Evolutionary conservation across 148 eudicot species (phyloP).

Genomic region (Silene uniflora): DNA sequence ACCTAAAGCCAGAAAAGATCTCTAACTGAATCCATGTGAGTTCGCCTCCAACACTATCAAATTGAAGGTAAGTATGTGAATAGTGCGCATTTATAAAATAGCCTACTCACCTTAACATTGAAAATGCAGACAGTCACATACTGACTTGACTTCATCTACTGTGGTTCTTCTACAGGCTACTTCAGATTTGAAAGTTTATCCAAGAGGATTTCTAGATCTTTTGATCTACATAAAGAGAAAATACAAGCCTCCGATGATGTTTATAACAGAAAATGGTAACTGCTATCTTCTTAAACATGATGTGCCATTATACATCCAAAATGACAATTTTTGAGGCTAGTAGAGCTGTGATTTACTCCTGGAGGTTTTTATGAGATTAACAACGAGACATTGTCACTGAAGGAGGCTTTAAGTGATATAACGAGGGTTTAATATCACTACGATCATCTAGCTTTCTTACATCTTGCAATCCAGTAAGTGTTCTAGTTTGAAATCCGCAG

Average conservation of each 20-base stretch:
- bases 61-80: too few species aligned
- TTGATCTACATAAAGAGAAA: conserved; percentile 15
- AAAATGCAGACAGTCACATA: too few species aligned
- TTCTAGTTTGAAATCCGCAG: too few species aligned
- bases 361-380: conserved; percentile 30
- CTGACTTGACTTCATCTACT: neutral
- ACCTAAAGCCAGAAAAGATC: too few species aligned
- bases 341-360: neutral
- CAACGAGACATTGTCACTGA: conserved; percentile 16
- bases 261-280: conserved; percentile 39
- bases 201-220: conserved; percentile 30
- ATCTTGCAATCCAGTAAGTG: conserved; percentile 31
- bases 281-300: neutral
- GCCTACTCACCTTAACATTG: too few species aligned
- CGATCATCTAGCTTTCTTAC: conserved; percentile 29
- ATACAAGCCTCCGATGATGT: conserved; percentile 28
- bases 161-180: conserved; percentile 22
- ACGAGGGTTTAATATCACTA: conserved; percentile 30
- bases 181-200: conserved; percentile 24
- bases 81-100: too few species aligned
- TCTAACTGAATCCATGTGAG: too few species aligned
- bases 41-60: too few species aligned
- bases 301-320: neutral
- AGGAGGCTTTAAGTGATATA: conserved; percentile 25
- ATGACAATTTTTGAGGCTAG: neutral